Evolutionary conservation across 495 filamentous ascomycete species (phyloP), one percentile per base, ranked within the genome.

Genomic region (Lepidopterella palustris): DNA sequence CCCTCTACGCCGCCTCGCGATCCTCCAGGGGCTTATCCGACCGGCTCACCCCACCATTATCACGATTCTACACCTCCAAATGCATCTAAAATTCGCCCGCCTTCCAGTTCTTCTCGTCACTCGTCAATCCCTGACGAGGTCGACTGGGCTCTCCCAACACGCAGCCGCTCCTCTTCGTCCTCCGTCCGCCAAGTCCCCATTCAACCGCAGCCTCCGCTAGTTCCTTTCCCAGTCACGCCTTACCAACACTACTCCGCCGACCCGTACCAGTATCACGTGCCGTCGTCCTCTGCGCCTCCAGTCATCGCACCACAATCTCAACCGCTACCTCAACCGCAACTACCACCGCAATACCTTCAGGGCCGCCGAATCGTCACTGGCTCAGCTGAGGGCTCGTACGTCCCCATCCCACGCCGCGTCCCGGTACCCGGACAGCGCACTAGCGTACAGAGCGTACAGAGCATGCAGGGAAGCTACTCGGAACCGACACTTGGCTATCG

Each of bases 71-170:
- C 65, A 5, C 65, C 64, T 45, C 53, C 67, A 61, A 59, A 47
- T 47, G 24, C 49, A 45, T 18, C 57, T 31, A 48, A 45, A 50
- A 29, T 52, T 49, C 66, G 73, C 54, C 68, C 72, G 32, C 18
- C 70, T 11, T 65, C 72, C 18, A 68, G 73, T 3, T 59, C 66
- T 18, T 70, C 73, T 1, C 61, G 60, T 9, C 45, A 45, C 3
- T 61, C 59, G 2, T 61, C 62, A 6, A 24, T 68, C 26, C 67
- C 55, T 32, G 69, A 72, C 32, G 71, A 66, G 4, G 21, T 49
- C 3, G 64, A 70, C 45, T 65, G 62, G 60, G 42, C 35, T 3
- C 32, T 29, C 21, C 42, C 40, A 4, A n/a, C 55, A 13, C 23
- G 24, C 20, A 23, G 28, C 23, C 65, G 65, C 42, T 52, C 45